Evolutionary conservation across 1,284 basidiomycete species (phyloP), one percentile per base, ranked within the genome.

Genomic region (Cerioporus squamosus): DNA sequence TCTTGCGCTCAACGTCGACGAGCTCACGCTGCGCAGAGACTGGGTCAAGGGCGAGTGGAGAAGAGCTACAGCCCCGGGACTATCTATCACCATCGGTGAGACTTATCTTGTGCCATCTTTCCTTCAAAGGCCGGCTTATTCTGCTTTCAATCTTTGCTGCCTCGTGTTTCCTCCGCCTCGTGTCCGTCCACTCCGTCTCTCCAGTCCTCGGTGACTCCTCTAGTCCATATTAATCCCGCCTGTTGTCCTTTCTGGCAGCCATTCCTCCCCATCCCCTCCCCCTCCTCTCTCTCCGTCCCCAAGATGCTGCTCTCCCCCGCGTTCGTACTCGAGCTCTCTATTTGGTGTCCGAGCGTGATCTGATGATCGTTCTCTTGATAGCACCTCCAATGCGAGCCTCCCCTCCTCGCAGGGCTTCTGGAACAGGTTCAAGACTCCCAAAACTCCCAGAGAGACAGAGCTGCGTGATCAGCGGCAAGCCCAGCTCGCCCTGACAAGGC

Each of bases 271-370:
- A 33, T 45, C 26, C 51, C 51, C 33, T 45, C 26, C 51, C 33
- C 47, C 31, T 38, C 52, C 42, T 24, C 49, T 23, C 23, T 43
- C 43, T 18, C 55, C 20, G 23, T 55, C 50, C 23, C 47, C 51
- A 72, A 61, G 74, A 91, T 91, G 90, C 82, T 91, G 68, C 83
- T 84, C 73, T 90, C 88, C 65, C 90, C 90, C 71, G 85, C 88
- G 90, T 92, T 82, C 70, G 89, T 80, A 45, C 66, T 52, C 66
- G 64, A 55, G 69, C 64, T 61, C 64, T 61, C 67, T 8, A 15
- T 60, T 24, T 40, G 47, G 53, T 59, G 57, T 62, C 67, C 62
- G 57, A 61, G 64, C 52, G 63, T 65, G 66, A 68, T 64, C 73
- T 74, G 73, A 68, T 68, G 66, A 75, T 69, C 64, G 60, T 67